phyloP scores from a whole-genome alignment of 2,329 filamentous ascomycete species.

The Annulohypoxylon truncatum region DNA sequence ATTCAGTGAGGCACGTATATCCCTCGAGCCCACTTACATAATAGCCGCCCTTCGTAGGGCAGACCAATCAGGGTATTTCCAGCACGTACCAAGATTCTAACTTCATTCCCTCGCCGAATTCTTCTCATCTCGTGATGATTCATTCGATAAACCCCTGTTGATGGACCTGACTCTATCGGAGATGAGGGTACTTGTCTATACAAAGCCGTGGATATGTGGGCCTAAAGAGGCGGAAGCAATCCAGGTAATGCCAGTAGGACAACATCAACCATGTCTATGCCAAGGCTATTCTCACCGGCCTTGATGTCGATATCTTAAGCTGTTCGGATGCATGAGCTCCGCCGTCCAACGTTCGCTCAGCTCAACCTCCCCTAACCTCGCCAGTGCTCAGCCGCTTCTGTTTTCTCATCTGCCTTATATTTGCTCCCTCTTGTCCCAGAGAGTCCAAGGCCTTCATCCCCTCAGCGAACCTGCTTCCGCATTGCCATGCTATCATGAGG shows the following conservation, averaged over 20 bases:
- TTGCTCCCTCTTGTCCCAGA: not conserved
- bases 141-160: not conserved
- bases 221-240: not conserved
- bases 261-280: not conserved
- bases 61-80: slow-evolving; percentile 1
- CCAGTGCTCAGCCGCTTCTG: not conserved
- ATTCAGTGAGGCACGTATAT: not conserved
- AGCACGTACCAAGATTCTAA: not conserved
- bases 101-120: not conserved
- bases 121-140: slow-evolving; percentile 1
- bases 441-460: not conserved
- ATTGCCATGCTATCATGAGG: not conserved
- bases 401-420: not conserved
- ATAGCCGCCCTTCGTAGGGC: not conserved
- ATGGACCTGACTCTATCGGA: not conserved
- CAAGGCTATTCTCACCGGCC: not conserved
- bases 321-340: not conserved
- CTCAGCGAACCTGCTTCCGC: not conserved
- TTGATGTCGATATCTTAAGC: not conserved
- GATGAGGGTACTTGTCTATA: slow-evolving; percentile 10
- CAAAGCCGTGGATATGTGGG: slow-evolving; percentile 1
- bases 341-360: not conserved
- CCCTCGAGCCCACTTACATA: not conserved
- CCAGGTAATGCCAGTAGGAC: not conserved
- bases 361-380: not conserved